Evolutionary conservation across 2,329 filamentous ascomycete genomes (phyloP).

Genomic region (Ceratocystis lukuohia): DNA sequence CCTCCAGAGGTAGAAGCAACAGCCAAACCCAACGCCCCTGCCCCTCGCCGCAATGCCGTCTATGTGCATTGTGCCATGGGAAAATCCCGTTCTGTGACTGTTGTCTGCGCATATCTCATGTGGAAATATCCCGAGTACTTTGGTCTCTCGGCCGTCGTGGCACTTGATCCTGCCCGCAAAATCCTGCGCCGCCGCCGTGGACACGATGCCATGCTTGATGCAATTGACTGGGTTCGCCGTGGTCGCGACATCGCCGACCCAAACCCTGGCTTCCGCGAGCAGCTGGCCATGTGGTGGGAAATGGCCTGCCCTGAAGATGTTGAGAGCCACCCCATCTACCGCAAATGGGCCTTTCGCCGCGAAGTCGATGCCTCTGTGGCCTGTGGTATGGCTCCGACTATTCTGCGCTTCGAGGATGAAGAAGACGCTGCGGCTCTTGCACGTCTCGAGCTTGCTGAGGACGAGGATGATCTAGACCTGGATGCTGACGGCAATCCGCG

Average conservation of each 20-base stretch:
- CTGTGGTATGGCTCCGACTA: constrained; percentile 65
- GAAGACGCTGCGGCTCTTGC: constrained; percentile 27
- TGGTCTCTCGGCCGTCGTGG: constrained; percentile 32
- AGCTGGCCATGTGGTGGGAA: constrained; percentile 72
- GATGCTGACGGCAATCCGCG: constrained; percentile 20
- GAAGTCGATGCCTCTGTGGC: constrained; percentile 47
- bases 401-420: constrained; percentile 73
- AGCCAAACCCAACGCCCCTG: not conserved
- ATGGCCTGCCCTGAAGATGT: constrained; percentile 64
- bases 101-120: constrained; percentile 75
- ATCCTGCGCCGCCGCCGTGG: constrained; percentile 20
- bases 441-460: constrained; percentile 19
- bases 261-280: constrained; percentile 81
- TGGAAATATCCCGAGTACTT: constrained; percentile 47
- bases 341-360: constrained; percentile 50
- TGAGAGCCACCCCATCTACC: constrained; percentile 61
- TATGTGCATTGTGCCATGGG: constrained; percentile 76
- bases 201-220: constrained; percentile 29
- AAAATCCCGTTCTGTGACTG: constrained; percentile 80
- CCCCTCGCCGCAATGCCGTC: constrained; percentile 28
- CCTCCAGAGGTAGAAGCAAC: not conserved
- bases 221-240: constrained; percentile 55
- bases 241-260: constrained; percentile 70
- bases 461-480: constrained; percentile 20
- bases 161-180: constrained; percentile 29